Percentiles rank a stretch among this genome's conserved stretches.
Conservation (phyloP, 2,329 filamentous ascomycete genomes). For the Zasmidium cellare region DNA sequence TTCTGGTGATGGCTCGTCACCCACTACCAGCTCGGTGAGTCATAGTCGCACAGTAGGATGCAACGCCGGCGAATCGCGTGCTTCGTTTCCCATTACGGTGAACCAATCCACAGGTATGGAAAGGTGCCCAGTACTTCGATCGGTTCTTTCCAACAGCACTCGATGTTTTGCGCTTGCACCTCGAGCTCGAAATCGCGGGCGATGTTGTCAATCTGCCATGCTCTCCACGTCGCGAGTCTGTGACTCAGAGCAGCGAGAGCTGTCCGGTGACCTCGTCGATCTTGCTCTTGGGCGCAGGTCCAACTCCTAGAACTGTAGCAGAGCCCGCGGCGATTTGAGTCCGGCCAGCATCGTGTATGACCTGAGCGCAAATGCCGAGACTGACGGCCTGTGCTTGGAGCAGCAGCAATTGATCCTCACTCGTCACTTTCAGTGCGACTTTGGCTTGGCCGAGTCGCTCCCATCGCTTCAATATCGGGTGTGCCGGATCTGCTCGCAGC, state of each 20-base stretch:
- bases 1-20: no score
- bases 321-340: constrained; percentile 96
- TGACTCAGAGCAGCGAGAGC: constrained; percentile 72
- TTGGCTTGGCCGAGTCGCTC: constrained; percentile 64
- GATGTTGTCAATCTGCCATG: no score
- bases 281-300: constrained; percentile 74
- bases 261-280: constrained; percentile 84
- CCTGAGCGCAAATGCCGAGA: constrained; percentile 81
- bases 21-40: no score
- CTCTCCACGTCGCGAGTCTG: no score
- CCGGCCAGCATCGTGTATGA: constrained; percentile 92
- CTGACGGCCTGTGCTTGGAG: constrained; percentile 78
- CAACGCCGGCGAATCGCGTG: no score
- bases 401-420: constrained; percentile 75
- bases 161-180: no score
- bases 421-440: constrained; percentile 84
- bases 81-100: no score
- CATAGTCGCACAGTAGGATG: no score
- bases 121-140: no score
- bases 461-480: constrained; percentile 75
- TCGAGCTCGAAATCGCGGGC: no score
- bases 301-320: constrained; percentile 80
- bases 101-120: no score
- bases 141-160: no score
- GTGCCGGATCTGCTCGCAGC: constrained; percentile 54